Base-by-base conservation (phyloP, 106 monocot species). In the Alisma plantagoaquatica region DNA sequence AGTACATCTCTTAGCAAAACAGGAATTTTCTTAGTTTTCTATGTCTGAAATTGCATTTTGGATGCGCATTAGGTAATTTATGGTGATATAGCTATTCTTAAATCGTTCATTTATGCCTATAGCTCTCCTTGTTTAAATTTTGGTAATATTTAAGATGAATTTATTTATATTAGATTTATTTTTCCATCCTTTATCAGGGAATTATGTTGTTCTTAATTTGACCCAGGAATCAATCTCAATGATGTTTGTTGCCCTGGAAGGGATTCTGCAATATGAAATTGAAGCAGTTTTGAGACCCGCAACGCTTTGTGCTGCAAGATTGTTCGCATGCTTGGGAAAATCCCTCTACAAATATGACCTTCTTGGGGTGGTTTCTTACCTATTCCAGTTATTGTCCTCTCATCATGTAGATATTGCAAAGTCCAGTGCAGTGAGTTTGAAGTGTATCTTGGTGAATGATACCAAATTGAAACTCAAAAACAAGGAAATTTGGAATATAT, bases 141-240 rank as follows among this genome's bases (percentile, higher is more conserved):
- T n/a, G n/a, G n/a, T 38, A 14, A 38, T 38, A 6, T 38, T 38
- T 38, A 8, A 14, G 35, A 38, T 38, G 14, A 8, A 38, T 38
- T 6, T 8, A 38, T 22, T 53, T 1, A 12, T 35, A 29, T 11
- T 33, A n/a, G n/a, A n/a, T n/a, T n/a, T n/a, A n/a, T 26, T 25
- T 67, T 59, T 23, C n/a, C n/a, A n/a, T n/a, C n/a, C n/a, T n/a
- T n/a, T n/a, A n/a, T n/a, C n/a, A n/a, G n/a, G n/a, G n/a, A n/a
- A n/a, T n/a, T n/a, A n/a, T n/a, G n/a, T n/a, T n/a, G n/a, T n/a
- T n/a, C n/a, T n/a, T n/a, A n/a, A n/a, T n/a, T n/a, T n/a, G n/a
- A n/a, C n/a, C n/a, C 68, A 94, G 93, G 87, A 80, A 24, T 75
- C 87, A 30, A 42, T 88, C 59, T 64, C 66, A 45, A 80, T 77